Base-by-base conservation (phyloP, 441 rosid genomes). In the Adansonia gregorii region DNA sequence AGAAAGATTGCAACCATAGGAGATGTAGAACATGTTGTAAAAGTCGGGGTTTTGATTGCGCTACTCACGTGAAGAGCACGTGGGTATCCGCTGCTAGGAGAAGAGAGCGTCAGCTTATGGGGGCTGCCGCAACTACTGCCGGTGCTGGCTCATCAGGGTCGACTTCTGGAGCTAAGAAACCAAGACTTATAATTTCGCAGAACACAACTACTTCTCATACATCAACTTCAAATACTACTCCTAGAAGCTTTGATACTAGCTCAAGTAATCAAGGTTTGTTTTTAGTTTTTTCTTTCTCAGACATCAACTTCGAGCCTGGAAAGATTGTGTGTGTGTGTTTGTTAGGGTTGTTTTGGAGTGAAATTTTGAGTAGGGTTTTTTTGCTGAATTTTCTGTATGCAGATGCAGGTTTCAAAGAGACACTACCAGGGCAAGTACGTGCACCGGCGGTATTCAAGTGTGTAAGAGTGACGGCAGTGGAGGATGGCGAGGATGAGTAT, bases 51-150 rank as follows among this genome's bases (percentile, higher is more conserved):
- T 94, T 87, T 79, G 94, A 90, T 72, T 95, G 99, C 75, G 45
- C 86, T 10, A 95, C 99, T 43, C 99, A 95, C 86, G 94, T 95
- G 83, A 95, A 89, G 84, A 94, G 98, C 92, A 96, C 99, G 56
- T 96, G 99, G 99, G 97, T 96, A 0, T 89, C 99, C 3, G 98
- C 99, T 0, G 88, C 97, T 1, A 73, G 97, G 76, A 76, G 99
- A 78, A 81, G 99, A 72, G 99, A 96, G 82, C 91, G 98, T 24
- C 97, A 94, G 84, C 87, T 89, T 22, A 83, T 91, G 83, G 79
- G 83, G 0, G 39, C 84, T 22, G 78, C 83, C 0, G 78, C 63
- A 1, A 69, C 63, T 0, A 85, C 75, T 3, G 86, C 68, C 17
- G 82, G 82, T 0, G 83, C 84, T 55, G 87, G 86, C 19, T 83